Base-by-base conservation (phyloP, 2,329 filamentous ascomycete species). In the Aspergillus bombycis region DNA sequence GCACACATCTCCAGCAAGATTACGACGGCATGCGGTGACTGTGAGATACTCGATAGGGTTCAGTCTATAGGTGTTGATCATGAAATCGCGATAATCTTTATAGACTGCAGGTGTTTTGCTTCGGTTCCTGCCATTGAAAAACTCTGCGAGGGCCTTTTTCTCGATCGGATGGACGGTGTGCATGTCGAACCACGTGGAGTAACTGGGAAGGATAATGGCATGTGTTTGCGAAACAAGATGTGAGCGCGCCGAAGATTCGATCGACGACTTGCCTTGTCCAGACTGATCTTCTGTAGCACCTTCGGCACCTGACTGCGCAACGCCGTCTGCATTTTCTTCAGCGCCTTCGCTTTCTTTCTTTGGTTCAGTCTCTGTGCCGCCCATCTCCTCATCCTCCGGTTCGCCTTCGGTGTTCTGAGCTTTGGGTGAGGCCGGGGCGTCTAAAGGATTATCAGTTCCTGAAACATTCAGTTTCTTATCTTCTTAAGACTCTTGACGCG, bases 111-210 rank as follows among this genome's bases (percentile, higher is more conserved):
- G 91, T 0, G 95, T 99, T 82, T 99, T 99, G 88, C 95, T 98
- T 73, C 95, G 91, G 80, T 99, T 99, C 64, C 95, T 89, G 78
- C 89, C 94, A 82, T 99, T 99, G 87, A 99, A 99, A 81, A 98
- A 99, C 78, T 99, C 95, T 23, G 94, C 93, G 69, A 99, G 85
- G 9, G 93, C 93, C 80, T 97, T 99, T 75, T 91, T 91, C 82
- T 99, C 95, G 71, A 97, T 91, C 65, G 88, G 88, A 79, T 97
- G 92, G 74, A 99, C 91, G 57, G 87, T 85, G 77, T 94, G 92
- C 94, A 99, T 97, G 79, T 99, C 95, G 78, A 99, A 99, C 95
- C 95, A 99, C 16, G 92, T 95, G 75, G 93, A 96, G 80, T 99
- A 99, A 77, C 94, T 98, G 26, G 95, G 95, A 26, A 99, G 88